Percentiles rank a stretch among this genome's conserved stretches.
These are phyloP conservation scores for Nicotiana noctiflora DNA, from an alignment of 257 asterid genomes.

Conservation along the genomic window DNA sequence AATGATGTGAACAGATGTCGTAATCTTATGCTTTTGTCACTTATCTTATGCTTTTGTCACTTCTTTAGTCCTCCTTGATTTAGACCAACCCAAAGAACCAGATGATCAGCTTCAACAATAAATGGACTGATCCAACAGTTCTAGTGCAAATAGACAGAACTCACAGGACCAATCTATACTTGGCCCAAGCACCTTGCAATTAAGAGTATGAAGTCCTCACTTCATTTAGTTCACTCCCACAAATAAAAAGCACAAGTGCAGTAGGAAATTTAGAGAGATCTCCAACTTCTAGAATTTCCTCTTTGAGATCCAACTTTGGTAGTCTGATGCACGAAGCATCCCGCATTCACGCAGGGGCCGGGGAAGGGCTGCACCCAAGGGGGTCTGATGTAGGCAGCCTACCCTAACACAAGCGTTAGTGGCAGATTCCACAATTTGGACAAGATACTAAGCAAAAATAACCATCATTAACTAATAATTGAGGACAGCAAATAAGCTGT, in stretches of 20 bases:
- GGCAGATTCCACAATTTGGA: neutral
- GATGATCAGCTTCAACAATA: neutral
- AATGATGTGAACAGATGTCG: neutral
- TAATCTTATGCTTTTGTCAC: neutral
- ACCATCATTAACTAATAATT: neutral
- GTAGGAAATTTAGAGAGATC: neutral
- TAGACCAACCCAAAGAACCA: neutral
- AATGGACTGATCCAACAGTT: neutral
- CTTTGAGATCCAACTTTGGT: no score
- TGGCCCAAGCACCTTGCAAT: neutral
- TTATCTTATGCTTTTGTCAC: neutral
- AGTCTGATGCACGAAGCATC: no score
- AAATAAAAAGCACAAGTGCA: neutral
- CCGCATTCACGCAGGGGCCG: no score
- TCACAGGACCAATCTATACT: neutral
- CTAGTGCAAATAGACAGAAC: neutral
- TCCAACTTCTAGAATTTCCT: neutral
- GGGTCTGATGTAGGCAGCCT: no score
- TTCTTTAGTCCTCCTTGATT: neutral
- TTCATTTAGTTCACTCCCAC: neutral
- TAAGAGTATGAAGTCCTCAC: neutral
- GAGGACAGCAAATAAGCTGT: neutral
- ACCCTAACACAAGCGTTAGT: no score
- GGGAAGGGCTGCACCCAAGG: no score
- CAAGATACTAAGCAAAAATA: neutral